Base-by-base conservation (phyloP, 1,284 basidiomycete species). In the Melampsora abietis-canadensis region DNA sequence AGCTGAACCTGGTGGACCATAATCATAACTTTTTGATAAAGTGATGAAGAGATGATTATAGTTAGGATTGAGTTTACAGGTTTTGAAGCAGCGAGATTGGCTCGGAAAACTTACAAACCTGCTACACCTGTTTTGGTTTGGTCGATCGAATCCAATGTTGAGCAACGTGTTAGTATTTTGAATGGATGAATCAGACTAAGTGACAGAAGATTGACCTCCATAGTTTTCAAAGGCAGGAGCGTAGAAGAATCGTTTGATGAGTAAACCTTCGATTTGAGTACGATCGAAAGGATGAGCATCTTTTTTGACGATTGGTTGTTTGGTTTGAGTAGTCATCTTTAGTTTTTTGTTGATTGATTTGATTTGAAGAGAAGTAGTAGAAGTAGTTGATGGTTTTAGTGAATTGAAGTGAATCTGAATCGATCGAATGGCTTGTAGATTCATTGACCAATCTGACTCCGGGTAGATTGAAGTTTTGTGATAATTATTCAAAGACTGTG, bases 161-260 rank as follows among this genome's bases (percentile, higher is more conserved):
- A 34, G 34, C 21, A 19, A 31, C n/a, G 31, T n/a, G 34, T 31
- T 15, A 30, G 24, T 30, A 27, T n/a, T 31, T 63, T 34, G 46
- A 44, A 60, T 61, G 4, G 46, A 44, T 62, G 37, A 30, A 44
- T 7, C 17, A 47, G 40, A 4, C 2, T 7, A 48, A 30, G 12
- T 46, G 15, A 21, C 24, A 34, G 12, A 47, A 40, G 60, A 82
- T 87, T 76, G 76, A 91, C 94, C 95, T 77, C 94, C 93, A 80
- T 98, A 98, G 84, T 98, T 96, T 83, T 98, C 95, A 80, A 98
- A 99, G 1, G 96, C 92, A 69, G 94, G 95, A 12, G 94, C 93
- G 82, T 92, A 98, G 86, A 98, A 99, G 86, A 99, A 99, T 64
- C 96, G 86, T 77, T 92, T 89, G 79, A 90, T 91, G 77, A 98